These are phyloP conservation scores for Malus hybrid DNA, from an alignment of 331 rosid genomes.

Conservation along the genomic window DNA sequence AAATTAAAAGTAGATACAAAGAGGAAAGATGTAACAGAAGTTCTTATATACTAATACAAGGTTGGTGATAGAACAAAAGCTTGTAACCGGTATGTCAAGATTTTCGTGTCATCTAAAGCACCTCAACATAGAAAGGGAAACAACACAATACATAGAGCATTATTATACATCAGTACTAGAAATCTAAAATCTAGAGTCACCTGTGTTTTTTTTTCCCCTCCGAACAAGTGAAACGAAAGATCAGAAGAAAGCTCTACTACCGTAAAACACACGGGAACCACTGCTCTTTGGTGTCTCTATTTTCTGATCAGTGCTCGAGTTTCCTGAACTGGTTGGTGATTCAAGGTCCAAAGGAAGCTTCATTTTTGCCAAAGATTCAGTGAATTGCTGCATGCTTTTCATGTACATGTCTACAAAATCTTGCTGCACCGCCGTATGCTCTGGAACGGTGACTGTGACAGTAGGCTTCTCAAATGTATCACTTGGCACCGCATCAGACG, in stretches of 20 bases:
- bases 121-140: conserved; percentile 29
- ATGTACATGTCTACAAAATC: conserved; percentile 91
- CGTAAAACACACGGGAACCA: conserved; percentile 75
- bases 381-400: conserved; percentile 93
- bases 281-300: conserved; percentile 39
- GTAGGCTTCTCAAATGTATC: conserved; percentile 22
- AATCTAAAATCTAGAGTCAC: conserved; percentile 52
- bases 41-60: conserved; percentile 29
- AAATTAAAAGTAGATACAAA: conserved; percentile 14
- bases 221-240: conserved; percentile 17
- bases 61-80: conserved; percentile 32
- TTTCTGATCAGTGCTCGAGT: conserved; percentile 63
- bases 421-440: conserved; percentile 80
- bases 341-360: conserved; percentile 86
- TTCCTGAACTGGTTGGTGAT: conserved; percentile 52
- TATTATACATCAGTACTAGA: conserved; percentile 45
- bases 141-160: conserved; percentile 36
- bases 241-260: conserved; percentile 91
- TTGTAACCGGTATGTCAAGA: conserved; percentile 35
- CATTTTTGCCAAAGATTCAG: conserved; percentile 80
- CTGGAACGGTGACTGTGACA: conserved; percentile 32
- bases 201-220: conserved; percentile 17
- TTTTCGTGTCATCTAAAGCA: conserved; percentile 49
- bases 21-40: conserved; percentile 17
- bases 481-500: conserved; percentile 44